A percentile compares a stretch with the other conserved stretches of the same genome.
phyloP scores from a whole-genome alignment of 2,329 filamentous ascomycete species.

The Venturia aucupariae region DNA sequence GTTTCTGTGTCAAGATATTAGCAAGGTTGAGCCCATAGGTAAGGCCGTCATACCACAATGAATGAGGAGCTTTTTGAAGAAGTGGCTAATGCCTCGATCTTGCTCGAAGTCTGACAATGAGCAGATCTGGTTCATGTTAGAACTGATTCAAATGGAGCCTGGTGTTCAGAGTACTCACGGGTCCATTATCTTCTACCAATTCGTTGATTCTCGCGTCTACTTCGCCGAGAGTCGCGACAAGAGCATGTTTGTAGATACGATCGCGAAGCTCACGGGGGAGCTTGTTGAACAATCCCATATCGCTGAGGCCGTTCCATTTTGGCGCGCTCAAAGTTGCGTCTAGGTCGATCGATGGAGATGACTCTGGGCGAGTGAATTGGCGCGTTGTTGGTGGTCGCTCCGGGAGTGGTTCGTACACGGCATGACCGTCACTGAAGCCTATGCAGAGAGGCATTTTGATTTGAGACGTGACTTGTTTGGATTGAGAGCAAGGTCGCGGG shows the following conservation, averaged over 20 bases:
- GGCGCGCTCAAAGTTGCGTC: background rate
- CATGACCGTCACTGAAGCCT: background rate
- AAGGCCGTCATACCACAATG: background rate
- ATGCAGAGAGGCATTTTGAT: background rate
- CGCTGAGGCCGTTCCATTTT: background rate
- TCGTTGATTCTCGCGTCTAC: background rate
- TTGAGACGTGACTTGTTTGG: background rate
- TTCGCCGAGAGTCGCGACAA: background rate
- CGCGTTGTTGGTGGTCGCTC: background rate
- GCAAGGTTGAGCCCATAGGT: background rate
- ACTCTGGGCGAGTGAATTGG: background rate
- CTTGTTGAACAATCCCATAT: background rate
- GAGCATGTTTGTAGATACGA: background rate
- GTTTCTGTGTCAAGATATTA: background rate
- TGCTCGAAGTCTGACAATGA: background rate
- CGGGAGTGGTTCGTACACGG: background rate
- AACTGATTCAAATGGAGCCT: background rate
- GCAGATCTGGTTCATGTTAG: background rate
- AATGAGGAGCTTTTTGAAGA: background rate
- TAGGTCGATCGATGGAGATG: background rate
- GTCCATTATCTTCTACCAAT: background rate
- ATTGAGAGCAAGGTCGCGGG: background rate
- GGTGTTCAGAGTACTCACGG: background rate
- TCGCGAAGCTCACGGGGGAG: conserved; percentile 3
- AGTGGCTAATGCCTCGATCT: background rate